These are phyloP conservation scores for Colletotrichum somersetense DNA, from an alignment of 2,329 filamentous ascomycete species.

Conservation along the genomic window DNA sequence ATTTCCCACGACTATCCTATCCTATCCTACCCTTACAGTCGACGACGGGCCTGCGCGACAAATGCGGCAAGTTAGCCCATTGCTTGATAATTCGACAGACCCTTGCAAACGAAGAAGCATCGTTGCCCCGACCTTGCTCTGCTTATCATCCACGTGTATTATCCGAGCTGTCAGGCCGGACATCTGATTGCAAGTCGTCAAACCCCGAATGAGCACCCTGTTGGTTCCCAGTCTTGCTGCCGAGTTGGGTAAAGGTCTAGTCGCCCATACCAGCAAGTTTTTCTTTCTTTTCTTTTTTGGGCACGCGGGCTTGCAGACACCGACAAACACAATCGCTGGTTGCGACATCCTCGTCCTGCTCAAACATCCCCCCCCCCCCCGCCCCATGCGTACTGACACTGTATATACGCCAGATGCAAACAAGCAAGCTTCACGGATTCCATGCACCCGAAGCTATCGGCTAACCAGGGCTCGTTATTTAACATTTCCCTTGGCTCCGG, in stretches of 20 bases:
- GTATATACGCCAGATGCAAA: not conserved
- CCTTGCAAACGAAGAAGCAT: slow-evolving; percentile 5
- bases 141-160: not conserved
- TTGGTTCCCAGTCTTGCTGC: not conserved
- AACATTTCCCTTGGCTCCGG: not conserved
- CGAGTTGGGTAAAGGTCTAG: not conserved
- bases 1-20: too few relatives aligned
- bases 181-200: not conserved
- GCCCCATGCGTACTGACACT: not conserved
- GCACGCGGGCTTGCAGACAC: not conserved
- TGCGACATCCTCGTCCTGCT: slow-evolving; percentile 2
- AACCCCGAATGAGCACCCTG: not conserved
- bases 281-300: not conserved
- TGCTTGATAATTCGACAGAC: not conserved
- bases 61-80: not conserved
- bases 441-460: not conserved
- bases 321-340: slow-evolving; percentile 3
- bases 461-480: not conserved
- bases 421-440: not conserved
- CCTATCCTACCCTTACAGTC: not conserved
- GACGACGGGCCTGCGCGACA: not conserved
- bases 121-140: not conserved
- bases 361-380: not conserved
- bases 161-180: not conserved
- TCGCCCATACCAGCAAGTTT: too few relatives aligned